Evolutionary conservation across 768 basidiomycete genomes (phyloP).

Genomic region (Pholiota microspora): DNA sequence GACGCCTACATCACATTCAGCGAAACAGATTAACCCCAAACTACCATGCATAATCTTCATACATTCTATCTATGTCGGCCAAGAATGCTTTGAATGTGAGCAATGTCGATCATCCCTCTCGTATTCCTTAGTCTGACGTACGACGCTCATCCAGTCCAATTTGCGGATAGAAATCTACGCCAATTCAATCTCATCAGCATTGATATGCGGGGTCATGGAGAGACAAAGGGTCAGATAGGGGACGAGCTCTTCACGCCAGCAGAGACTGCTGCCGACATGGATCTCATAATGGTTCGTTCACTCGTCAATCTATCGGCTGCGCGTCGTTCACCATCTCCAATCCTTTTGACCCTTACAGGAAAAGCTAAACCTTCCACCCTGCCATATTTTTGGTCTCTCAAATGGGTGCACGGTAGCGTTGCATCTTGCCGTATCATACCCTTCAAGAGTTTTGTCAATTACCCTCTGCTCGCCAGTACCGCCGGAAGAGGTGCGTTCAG

Average conservation of each 20-base stretch:
- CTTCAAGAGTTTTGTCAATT: slow-evolving; percentile 29
- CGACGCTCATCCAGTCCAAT: slow-evolving; percentile 26
- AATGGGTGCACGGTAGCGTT: slow-evolving; percentile 32
- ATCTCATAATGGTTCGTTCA: slow-evolving; percentile 29
- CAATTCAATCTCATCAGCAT: slow-evolving; percentile 37
- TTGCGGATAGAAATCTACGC: slow-evolving; percentile 31
- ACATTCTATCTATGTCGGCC: slow-evolving; percentile 32
- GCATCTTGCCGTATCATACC: slow-evolving; percentile 29
- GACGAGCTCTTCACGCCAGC: slow-evolving; percentile 24
- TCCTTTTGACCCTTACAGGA: slow-evolving; percentile 19
- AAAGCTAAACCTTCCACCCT: slow-evolving; percentile 29
- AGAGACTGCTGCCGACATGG: slow-evolving; percentile 30
- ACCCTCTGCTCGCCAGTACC: slow-evolving; percentile 36
- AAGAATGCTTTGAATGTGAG: slow-evolving; percentile 32
- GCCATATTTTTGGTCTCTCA: slow-evolving; percentile 35
- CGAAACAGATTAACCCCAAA: slow-evolving; percentile 28
- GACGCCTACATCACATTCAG: slow-evolving; percentile 30
- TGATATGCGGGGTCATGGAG: slow-evolving; percentile 33
- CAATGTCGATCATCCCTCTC: not conserved
- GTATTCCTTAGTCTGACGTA: not conserved
- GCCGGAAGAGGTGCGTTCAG: slow-evolving; percentile 27
- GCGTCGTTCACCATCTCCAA: not conserved
- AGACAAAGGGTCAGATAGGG: slow-evolving; percentile 26
- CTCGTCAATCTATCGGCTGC: too few relatives aligned
- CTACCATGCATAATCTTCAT: slow-evolving; percentile 37